Percentiles rank a stretch among this genome's conserved stretches.
These are phyloP conservation scores for Pneumocystis murina DNA, from an alignment of 1,139 yeast species.

Conservation along the genomic window DNA sequence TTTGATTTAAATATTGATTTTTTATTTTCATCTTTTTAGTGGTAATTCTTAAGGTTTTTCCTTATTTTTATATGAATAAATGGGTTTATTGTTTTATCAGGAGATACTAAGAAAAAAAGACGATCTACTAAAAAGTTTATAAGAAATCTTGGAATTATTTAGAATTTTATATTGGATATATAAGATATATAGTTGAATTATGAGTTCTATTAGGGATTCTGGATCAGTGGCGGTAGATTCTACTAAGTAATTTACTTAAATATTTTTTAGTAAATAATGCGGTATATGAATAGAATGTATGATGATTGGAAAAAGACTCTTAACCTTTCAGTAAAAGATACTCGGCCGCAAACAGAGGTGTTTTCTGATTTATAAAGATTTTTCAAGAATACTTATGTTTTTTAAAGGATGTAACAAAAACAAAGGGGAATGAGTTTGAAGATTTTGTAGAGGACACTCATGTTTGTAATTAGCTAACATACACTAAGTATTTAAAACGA, in stretches of 20 bases:
- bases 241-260: neutral
- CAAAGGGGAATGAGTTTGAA: conserved; percentile 84
- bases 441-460: conserved; percentile 27
- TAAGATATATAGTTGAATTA: neutral
- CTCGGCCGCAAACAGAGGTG: conserved; percentile 9
- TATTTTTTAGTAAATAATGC: neutral
- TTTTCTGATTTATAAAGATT: neutral
- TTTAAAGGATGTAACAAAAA: conserved; percentile 59
- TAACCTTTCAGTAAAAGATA: conserved; percentile 9
- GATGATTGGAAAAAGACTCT: conserved; percentile 2
- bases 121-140: neutral
- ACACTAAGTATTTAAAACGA: conserved; percentile 58
- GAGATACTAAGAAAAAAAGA: neutral
- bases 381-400: neutral
- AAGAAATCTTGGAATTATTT: neutral
- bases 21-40: neutral
- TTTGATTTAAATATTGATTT: neutral
- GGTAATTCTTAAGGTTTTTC: neutral
- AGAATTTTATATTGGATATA: neutral
- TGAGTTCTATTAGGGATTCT: neutral
- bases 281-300: neutral
- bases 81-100: neutral
- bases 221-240: neutral
- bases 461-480: neutral
- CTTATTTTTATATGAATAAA: neutral